Base-by-base conservation (phyloP, 2,329 filamentous ascomycete species). In the Ampelomyces quisqualis region DNA sequence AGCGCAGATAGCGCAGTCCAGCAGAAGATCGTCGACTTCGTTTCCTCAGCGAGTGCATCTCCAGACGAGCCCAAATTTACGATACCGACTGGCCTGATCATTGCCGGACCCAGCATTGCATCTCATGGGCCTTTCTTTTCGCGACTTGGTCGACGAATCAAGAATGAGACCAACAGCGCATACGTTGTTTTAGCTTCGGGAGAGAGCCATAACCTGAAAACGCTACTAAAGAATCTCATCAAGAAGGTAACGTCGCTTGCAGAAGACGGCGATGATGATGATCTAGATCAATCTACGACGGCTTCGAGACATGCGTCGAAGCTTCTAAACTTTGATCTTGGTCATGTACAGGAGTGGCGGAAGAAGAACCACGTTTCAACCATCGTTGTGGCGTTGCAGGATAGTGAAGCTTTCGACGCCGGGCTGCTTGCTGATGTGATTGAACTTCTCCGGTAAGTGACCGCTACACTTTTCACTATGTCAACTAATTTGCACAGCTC, bases 391-490 rank as follows among this genome's bases (percentile, higher is more conserved):
- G 81, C 85, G 0, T 82, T 93, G 44, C 84, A 90, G 62, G 88
- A 93, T 58, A 89, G 86, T 48, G 88, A 93, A 67, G 87, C 84
- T 0, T 90, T 93, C 59, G 87, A 90, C 54, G 80, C 80, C 32
- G 72, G 72, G 20, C 68, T 93, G n/a, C 70, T 94, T 9, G 82
- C 82, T 1, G 86, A 91, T 43, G 61, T 89, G 23, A 77, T 91
- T 31, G 74, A 77, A 24, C 74, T 90, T 4, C 76, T 91, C 45
- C 78, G 80, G 84, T 86, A 73, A 34, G 76, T 68, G 15, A 14
- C 4, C 32, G 2, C n/a, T 10, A 10, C 14, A 3, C 9, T 11
- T 19, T 2, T n/a, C 1, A 15, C 15, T 7, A 7, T 15, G 7
- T 5, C 29, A 26, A 18, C 65, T 67, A 53, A 68, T 36, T 32